A percentile compares a stretch with the other conserved stretches of the same genome.
Conservation (phyloP, 2,329 filamentous ascomycete genomes). For the Amauroascus niger region DNA sequence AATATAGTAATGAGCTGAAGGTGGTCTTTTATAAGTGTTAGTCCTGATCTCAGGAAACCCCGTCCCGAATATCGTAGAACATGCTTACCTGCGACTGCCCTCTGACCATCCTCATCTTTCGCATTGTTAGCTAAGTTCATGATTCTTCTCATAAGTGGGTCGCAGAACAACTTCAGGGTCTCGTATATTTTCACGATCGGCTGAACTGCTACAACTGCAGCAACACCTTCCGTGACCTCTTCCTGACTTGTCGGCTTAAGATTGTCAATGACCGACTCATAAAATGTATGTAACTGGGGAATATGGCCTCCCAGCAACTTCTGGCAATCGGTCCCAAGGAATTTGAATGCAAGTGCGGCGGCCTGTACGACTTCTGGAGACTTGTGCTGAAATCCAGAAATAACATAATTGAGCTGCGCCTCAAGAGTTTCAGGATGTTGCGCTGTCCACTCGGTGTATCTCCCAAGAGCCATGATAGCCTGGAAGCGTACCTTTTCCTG, state of each 20-base stretch:
- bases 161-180: constrained; percentile 83
- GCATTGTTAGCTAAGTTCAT: constrained; percentile 82
- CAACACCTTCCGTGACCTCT: constrained; percentile 91
- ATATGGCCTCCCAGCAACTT: constrained; percentile 76
- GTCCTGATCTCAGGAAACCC: not conserved
- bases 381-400: constrained; percentile 77
- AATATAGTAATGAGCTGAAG: constrained; percentile 88
- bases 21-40: constrained; percentile 52
- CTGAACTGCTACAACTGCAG: constrained; percentile 80
- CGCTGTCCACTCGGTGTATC: constrained; percentile 97
- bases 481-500: constrained; percentile 98
- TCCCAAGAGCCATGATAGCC: constrained; percentile 90
- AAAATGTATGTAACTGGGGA: constrained; percentile 79
- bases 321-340: constrained; percentile 92
- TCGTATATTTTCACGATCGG: constrained; percentile 69
- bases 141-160: constrained; percentile 75
- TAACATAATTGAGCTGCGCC: constrained; percentile 89
- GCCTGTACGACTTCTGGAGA: constrained; percentile 87
- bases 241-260: constrained; percentile 81
- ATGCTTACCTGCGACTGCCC: constrained; percentile 66
- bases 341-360: constrained; percentile 88
- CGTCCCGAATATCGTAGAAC: not conserved
- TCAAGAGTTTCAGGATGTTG: constrained; percentile 87
- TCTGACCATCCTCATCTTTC: constrained; percentile 69
- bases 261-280: constrained; percentile 77